Evolutionary conservation across 1,284 basidiomycete genomes (phyloP).

Genomic region (Irpex sp.): DNA sequence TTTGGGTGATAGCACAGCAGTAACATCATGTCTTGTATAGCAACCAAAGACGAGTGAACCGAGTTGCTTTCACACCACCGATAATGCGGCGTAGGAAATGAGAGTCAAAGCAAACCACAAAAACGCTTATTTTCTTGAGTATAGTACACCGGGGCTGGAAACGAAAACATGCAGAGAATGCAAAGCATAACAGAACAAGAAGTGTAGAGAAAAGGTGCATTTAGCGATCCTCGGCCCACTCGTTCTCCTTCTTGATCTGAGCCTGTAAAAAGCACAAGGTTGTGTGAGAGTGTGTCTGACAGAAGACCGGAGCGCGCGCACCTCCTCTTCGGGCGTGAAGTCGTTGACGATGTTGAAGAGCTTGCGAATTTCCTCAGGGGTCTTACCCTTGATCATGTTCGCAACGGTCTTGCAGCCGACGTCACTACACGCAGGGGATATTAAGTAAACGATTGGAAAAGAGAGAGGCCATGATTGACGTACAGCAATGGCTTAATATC

Average conservation of each 20-base stretch:
- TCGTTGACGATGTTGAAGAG: constrained; percentile 98
- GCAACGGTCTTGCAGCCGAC: constrained; percentile 99
- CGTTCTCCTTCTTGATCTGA: constrained; percentile 99
- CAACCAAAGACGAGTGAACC: no score
- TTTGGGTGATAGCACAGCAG: no score
- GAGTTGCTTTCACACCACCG: no score
- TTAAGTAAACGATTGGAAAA: not conserved
- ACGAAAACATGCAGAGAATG: not conserved
- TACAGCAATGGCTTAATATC: constrained; percentile 99
- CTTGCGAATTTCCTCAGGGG: constrained; percentile 93
- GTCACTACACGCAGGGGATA: constrained; percentile 53
- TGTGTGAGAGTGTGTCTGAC: constrained; percentile 11
- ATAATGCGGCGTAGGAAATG: not conserved
- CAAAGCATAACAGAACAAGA: not conserved
- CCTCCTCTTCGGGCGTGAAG: constrained; percentile 99
- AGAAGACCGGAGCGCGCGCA: constrained; percentile 29
- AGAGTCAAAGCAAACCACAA: not conserved
- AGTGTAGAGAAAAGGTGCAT: not conserved
- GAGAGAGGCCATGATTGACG: constrained; percentile 27
- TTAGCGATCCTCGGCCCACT: constrained; percentile 89
- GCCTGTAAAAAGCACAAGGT: constrained; percentile 47
- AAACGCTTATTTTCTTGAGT: not conserved
- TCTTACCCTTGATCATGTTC: constrained; percentile 99
- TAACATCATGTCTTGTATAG: no score
- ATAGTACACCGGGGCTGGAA: not conserved